Evolutionary conservation across 352 stramenopile species (phyloP), one percentile per base, ranked within the genome.

Genomic region (Albugo candida): DNA sequence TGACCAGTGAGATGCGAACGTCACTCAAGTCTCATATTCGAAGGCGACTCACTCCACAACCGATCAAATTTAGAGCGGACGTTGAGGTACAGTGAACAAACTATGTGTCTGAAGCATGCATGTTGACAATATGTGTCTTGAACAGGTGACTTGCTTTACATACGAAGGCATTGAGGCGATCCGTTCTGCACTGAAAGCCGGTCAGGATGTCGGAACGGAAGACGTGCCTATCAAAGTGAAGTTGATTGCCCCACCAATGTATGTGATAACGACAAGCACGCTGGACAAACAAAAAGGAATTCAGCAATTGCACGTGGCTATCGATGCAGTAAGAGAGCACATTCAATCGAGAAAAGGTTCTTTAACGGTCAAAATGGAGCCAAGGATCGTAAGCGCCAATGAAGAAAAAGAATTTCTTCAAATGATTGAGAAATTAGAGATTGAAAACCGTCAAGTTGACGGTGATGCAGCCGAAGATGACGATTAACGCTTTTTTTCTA

Each of bases 151-250:
- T 35, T 99, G 96, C 77, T 99, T 98, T 65, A 97, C 89, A 41
- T 98, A 99, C 70, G 94, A 98, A 62, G 96, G 95, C 34, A 98
- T 99, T 57, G 95, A 99, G 59, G 95, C 94, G 39, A 98, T 99
- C 52, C 87, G 92, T 18, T 93, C 92, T 47, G 95, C 95, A 16
- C 73, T 99, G 36, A 85, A 96, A 52, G 78, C 75, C n/a, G 83
- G 61, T 19, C 75, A 96, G 59, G 64, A 64, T 27, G 51, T 82
- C 20, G 80, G 82, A 43, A 86, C 74, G 37, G 83, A 96, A 36
- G 83, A 95, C 13, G 84, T 89, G 21, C 83, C 81, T 0, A 93
- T 99, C 48, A 95, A 97, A 70, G 97, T 99, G 47, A 98, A 97
- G 65, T 75, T 99, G 18, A 99, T 99, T 61, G 94, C 95, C 34